phyloP scores from a whole-genome alignment of 768 basidiomycete genomes.

The Suillus decipiens region DNA sequence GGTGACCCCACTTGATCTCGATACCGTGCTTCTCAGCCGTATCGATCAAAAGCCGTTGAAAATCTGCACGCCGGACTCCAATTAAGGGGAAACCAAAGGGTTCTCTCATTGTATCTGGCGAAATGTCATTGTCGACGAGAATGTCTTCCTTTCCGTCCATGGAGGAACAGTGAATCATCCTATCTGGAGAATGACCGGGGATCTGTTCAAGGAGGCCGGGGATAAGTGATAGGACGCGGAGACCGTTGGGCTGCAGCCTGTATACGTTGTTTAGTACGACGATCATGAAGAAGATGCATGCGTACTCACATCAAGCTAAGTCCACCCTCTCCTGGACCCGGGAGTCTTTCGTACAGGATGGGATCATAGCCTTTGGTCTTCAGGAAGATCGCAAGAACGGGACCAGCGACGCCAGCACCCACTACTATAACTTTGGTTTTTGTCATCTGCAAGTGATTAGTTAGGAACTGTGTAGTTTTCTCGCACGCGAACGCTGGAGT shows the following conservation, averaged over 20 bases:
- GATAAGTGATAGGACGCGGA: constrained; percentile 29
- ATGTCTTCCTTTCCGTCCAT: constrained; percentile 28
- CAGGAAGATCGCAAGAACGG: constrained; percentile 40
- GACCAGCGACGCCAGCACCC: constrained; percentile 42
- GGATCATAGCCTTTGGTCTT: constrained; percentile 40
- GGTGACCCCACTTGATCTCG: constrained; percentile 35
- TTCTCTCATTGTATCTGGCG: constrained; percentile 19
- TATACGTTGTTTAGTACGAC: not conserved
- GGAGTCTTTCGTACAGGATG: constrained; percentile 36
- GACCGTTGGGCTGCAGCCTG: constrained; percentile 33
- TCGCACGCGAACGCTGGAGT: not conserved
- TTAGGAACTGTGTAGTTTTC: not conserved
- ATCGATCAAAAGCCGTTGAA: constrained; percentile 34
- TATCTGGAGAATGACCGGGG: constrained; percentile 21
- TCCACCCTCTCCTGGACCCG: constrained; percentile 24
- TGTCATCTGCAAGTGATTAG: not conserved
- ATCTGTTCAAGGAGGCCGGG: constrained; percentile 29
- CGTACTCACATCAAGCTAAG: constrained; percentile 34
- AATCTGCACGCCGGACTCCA: constrained; percentile 33
- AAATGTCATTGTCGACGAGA: constrained; percentile 29
- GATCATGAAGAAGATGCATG: not conserved
- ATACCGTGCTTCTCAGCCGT: constrained; percentile 35
- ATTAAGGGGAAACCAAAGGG: constrained; percentile 28
- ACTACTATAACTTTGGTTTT: constrained; percentile 38
- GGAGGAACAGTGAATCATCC: constrained; percentile 18